These are phyloP conservation scores for Amanita phalloides DNA, from an alignment of 768 basidiomycete species.

Conservation along the genomic window DNA sequence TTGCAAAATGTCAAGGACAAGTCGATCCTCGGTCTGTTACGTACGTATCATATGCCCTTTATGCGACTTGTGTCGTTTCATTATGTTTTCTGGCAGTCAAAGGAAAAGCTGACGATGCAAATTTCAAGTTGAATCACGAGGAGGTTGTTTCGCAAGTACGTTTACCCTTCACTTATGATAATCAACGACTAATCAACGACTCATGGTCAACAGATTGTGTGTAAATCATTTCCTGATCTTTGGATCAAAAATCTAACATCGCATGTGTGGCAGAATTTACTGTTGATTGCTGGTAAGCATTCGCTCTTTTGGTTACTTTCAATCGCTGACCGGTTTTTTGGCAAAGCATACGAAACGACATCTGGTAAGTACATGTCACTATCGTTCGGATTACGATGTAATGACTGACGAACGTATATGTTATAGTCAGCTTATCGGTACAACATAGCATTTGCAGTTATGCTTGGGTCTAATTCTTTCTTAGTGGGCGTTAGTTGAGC, in stretches of 20 bases:
- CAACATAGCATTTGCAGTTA: neutral
- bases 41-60: slow-evolving; percentile 10
- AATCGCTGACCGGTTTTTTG: slow-evolving; percentile 1
- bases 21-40: slow-evolving; percentile 28
- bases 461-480: neutral
- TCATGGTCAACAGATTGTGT: slow-evolving; percentile 5
- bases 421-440: neutral
- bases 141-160: slow-evolving; percentile 26
- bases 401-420: neutral
- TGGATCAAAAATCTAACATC: neutral
- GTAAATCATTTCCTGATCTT: neutral
- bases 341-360: slow-evolving; percentile 42
- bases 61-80: neutral
- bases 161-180: neutral
- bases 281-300: slow-evolving; percentile 24
- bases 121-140: slow-evolving; percentile 23
- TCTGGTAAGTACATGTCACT: slow-evolving; percentile 21
- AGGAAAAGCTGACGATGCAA: slow-evolving; percentile 19
- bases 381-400: neutral
- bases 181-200: neutral
- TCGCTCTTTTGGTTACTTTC: neutral
- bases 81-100: slow-evolving; percentile 16
- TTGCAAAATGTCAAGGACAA: slow-evolving; percentile 14
- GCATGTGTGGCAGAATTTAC: slow-evolving; percentile 17
- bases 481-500: slow-evolving; percentile 16